phyloP scores from a whole-genome alignment of 805 yeast genomes.

The Ogataea allantospora region DNA sequence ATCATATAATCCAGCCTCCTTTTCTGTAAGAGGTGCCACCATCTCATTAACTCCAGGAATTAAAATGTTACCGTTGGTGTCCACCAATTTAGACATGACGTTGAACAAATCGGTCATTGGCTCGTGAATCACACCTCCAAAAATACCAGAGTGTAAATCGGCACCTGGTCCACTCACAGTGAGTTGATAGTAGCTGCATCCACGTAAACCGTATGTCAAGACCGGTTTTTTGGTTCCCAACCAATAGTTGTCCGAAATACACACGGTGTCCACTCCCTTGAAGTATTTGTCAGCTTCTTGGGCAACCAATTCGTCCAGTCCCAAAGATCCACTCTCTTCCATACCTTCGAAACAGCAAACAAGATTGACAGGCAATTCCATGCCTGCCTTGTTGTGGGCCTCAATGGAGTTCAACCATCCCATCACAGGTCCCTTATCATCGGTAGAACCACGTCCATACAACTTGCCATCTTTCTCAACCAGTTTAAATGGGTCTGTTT shows the following conservation, averaged over 20 bases:
- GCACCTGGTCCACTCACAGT: constrained; percentile 88
- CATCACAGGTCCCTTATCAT: constrained; percentile 96
- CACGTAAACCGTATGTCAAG: constrained; percentile 95
- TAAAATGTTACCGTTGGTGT: constrained; percentile 74
- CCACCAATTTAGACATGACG: constrained; percentile 75
- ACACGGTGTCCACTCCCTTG: constrained; percentile 87
- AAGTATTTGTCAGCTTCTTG: constrained; percentile 78
- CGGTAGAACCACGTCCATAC: constrained; percentile 93
- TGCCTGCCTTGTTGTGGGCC: constrained; percentile 81
- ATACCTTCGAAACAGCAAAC: constrained; percentile 95
- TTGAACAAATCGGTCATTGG: constrained; percentile 92
- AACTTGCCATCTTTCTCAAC: constrained; percentile 67
- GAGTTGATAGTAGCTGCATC: constrained; percentile 90
- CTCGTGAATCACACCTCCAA: constrained; percentile 96
- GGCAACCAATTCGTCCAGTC: constrained; percentile 80
- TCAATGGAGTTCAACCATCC: constrained; percentile 94
- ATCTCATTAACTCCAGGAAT: constrained; percentile 89
- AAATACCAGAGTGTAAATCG: constrained; percentile 94
- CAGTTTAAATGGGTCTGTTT: constrained; percentile 82
- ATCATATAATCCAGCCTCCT: constrained; percentile 77
- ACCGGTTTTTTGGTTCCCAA: constrained; percentile 96
- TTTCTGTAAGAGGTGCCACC: constrained; percentile 89
- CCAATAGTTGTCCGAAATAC: constrained; percentile 98
- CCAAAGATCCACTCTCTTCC: constrained; percentile 97
- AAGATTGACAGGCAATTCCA: constrained; percentile 91